A percentile compares a stretch with the other conserved stretches of the same genome.
Evolutionary conservation across 1,139 yeast species (phyloP).

Genomic region (Pichia terricola): DNA sequence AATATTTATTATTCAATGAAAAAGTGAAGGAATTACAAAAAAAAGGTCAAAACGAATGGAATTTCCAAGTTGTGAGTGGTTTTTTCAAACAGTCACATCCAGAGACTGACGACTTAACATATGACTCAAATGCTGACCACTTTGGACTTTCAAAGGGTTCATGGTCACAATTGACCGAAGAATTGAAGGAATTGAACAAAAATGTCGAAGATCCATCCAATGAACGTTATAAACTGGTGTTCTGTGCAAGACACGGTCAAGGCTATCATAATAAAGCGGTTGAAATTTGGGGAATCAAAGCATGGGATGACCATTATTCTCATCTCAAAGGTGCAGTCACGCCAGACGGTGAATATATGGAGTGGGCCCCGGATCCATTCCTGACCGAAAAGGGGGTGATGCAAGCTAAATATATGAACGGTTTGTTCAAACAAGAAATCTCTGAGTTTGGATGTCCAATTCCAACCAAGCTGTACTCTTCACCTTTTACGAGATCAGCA

Average conservation of each 20-base stretch:
- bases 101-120: constrained; percentile 37
- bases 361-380: constrained; percentile 63
- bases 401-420: constrained; percentile 29
- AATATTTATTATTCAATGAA: neutral
- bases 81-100: constrained; percentile 42
- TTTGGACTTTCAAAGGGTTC: constrained; percentile 36
- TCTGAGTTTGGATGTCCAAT: constrained; percentile 36
- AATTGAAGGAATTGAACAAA: constrained; percentile 31
- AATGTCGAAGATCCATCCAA: constrained; percentile 23
- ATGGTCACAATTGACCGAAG: constrained; percentile 36
- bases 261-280: constrained; percentile 65
- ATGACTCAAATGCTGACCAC: constrained; percentile 37
- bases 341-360: constrained; percentile 32
- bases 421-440: constrained; percentile 18
- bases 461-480: constrained; percentile 47
- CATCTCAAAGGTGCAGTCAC: constrained; percentile 31
- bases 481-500: constrained; percentile 58
- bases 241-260: constrained; percentile 70
- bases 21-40: neutral
- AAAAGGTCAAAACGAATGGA: constrained; percentile 28
- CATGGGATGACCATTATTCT: constrained; percentile 56
- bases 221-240: constrained; percentile 42
- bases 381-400: constrained; percentile 47
- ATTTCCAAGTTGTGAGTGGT: constrained; percentile 37
- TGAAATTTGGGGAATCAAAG: constrained; percentile 43